phyloP scores from a whole-genome alignment of 345 rosid species.

The Eucalyptus sp. region DNA sequence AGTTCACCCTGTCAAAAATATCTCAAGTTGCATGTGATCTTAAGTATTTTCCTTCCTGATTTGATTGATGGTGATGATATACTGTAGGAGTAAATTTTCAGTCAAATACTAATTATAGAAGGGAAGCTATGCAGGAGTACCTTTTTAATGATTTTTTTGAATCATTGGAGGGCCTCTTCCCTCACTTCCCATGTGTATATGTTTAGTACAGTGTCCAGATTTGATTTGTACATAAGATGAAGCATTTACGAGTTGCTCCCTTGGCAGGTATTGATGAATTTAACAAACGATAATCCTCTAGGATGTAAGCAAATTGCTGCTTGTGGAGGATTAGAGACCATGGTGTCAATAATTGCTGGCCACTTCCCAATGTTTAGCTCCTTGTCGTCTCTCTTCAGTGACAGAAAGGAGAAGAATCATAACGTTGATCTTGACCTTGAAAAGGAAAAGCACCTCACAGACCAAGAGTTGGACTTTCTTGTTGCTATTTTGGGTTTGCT shows the following conservation, averaged over 20 bases:
- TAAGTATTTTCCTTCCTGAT: background rate
- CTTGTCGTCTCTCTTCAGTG: constrained; percentile 18
- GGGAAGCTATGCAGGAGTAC: background rate
- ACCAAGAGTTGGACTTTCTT: constrained; percentile 89
- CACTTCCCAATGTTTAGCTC: constrained; percentile 68
- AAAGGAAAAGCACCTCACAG: constrained; percentile 50
- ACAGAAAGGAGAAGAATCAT: constrained; percentile 12
- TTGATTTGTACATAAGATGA: background rate
- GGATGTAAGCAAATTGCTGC: constrained; percentile 85
- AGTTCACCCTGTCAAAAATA: background rate
- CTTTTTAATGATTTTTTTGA: background rate
- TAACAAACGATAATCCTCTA: constrained; percentile 77
- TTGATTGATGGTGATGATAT: background rate
- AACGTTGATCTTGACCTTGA: constrained; percentile 4
- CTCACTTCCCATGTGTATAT: background rate
- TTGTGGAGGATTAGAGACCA: constrained; percentile 72
- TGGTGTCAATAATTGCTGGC: constrained; percentile 59
- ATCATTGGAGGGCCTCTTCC: background rate
- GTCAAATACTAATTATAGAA: background rate
- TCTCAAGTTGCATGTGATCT: background rate
- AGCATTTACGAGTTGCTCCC: background rate
- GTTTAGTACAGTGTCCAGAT: background rate
- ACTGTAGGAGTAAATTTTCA: background rate
- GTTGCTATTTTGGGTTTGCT: constrained; percentile 91
- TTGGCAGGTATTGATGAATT: constrained; percentile 83